phyloP scores from a whole-genome alignment of 176 grass and related monocot genomes.

The Canna indica region DNA sequence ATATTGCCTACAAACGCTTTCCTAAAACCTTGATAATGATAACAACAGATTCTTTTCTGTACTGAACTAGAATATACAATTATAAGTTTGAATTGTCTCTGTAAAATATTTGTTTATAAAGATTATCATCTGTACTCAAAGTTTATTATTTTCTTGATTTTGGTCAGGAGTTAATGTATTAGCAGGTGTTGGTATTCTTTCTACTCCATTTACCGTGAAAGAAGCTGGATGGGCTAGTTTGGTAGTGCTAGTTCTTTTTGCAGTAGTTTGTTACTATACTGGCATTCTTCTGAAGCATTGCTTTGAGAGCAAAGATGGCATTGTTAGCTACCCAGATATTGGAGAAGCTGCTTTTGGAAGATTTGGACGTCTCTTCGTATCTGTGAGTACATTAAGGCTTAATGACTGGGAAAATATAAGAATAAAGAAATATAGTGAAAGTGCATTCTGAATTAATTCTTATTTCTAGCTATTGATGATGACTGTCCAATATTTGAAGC shows the following conservation, averaged over 20 bases:
- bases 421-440: background rate
- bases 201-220: conserved; percentile 65
- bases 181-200: conserved; percentile 85
- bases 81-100: background rate
- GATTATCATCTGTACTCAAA: background rate
- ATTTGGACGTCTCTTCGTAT: conserved; percentile 70
- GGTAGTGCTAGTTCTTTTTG: conserved; percentile 52
- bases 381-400: conserved; percentile 43
- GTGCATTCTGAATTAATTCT: background rate
- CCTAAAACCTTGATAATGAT: too few species aligned
- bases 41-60: background rate
- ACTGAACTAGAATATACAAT: background rate
- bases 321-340: conserved; percentile 86
- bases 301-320: conserved; percentile 85
- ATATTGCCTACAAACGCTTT: too few species aligned
- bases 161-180: conserved; percentile 71
- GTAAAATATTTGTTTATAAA: background rate
- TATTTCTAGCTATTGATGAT: background rate
- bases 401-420: background rate
- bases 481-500: background rate
- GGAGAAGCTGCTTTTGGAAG: conserved; percentile 86
- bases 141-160: conserved; percentile 5
- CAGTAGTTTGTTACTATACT: conserved; percentile 66
- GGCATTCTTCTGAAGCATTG: conserved; percentile 71
- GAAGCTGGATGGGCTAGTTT: conserved; percentile 76